A percentile compares a stretch with the other conserved stretches of the same genome.
Evolutionary conservation across 2,329 filamentous ascomycete species (phyloP).

Genomic region (Clarireedia paspali): DNA sequence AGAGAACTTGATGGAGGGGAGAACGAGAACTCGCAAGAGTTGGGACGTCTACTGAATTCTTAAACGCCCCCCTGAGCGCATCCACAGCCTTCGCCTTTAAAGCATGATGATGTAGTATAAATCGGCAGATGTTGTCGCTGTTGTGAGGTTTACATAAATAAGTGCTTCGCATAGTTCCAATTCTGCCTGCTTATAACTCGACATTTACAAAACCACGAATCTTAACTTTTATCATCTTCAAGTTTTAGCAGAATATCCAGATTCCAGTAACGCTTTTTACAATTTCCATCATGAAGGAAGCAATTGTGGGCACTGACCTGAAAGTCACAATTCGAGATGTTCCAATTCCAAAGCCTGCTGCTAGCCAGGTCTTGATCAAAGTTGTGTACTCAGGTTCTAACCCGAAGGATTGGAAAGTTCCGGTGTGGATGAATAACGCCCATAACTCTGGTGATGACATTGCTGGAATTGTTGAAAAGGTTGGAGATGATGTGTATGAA

Average conservation of each 20-base stretch:
- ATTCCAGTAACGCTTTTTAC: not conserved
- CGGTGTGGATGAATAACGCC: slow-evolving; percentile 1
- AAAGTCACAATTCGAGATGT: slow-evolving; percentile 25
- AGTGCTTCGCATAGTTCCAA: no score
- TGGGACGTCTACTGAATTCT: no score
- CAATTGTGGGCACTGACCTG: slow-evolving; percentile 23
- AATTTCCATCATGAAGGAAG: slow-evolving; percentile 26
- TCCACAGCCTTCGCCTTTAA: no score
- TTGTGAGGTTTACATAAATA: no score
- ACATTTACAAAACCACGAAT: no score
- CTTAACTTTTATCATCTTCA: not conserved
- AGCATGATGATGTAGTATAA: no score
- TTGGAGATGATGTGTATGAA: slow-evolving; percentile 39
- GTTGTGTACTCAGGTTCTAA: slow-evolving; percentile 27
- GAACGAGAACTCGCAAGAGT: no score
- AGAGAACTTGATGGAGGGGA: no score
- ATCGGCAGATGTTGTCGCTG: no score
- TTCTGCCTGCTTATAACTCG: no score
- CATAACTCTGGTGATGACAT: slow-evolving; percentile 30
- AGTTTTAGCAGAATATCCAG: not conserved
- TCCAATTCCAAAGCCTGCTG: slow-evolving; percentile 26
- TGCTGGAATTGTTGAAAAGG: slow-evolving; percentile 37
- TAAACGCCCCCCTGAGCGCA: no score
- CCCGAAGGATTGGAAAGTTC: slow-evolving; percentile 28
- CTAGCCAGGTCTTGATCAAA: slow-evolving; percentile 29